phyloP scores from a whole-genome alignment of 148 eudicot genomes.

The Nepenthes mirabilis region DNA sequence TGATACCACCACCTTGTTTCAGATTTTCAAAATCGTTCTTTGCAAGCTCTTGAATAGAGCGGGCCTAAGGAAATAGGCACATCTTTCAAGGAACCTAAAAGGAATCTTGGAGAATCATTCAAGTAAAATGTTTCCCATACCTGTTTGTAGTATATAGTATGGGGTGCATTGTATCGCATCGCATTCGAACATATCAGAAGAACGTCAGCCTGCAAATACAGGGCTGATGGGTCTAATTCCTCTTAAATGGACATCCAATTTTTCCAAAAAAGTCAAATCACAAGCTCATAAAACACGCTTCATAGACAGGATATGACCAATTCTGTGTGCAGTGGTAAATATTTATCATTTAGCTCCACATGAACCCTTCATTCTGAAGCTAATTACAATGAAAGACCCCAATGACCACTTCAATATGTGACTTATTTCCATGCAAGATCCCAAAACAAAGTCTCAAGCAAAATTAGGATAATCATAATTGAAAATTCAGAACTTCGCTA shows the following conservation, averaged over 20 bases:
- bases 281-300: background rate
- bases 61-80: slow-evolving; percentile 31
- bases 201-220: slow-evolving; percentile 61
- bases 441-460: too few relatives aligned
- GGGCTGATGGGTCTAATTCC: background rate
- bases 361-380: too few relatives aligned
- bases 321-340: too few relatives aligned
- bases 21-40: slow-evolving; percentile 62
- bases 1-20: slow-evolving; percentile 55
- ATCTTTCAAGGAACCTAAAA: background rate
- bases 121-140: slow-evolving; percentile 20
- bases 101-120: slow-evolving; percentile 1
- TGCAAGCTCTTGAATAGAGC: slow-evolving; percentile 66
- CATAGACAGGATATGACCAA: too few relatives aligned
- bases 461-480: too few relatives aligned
- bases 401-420: too few relatives aligned
- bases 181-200: slow-evolving; percentile 73
- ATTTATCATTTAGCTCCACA: too few relatives aligned
- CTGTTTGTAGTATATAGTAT: slow-evolving; percentile 77
- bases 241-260: too few relatives aligned
- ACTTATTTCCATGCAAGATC: too few relatives aligned
- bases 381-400: too few relatives aligned
- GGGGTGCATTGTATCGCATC: slow-evolving; percentile 75
- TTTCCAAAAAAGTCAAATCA: background rate
- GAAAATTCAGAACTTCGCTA: too few relatives aligned